These are phyloP conservation scores for Dryadomyces quercus-mongolicae DNA, from an alignment of 2,329 filamentous ascomycete genomes.

Conservation along the genomic window DNA sequence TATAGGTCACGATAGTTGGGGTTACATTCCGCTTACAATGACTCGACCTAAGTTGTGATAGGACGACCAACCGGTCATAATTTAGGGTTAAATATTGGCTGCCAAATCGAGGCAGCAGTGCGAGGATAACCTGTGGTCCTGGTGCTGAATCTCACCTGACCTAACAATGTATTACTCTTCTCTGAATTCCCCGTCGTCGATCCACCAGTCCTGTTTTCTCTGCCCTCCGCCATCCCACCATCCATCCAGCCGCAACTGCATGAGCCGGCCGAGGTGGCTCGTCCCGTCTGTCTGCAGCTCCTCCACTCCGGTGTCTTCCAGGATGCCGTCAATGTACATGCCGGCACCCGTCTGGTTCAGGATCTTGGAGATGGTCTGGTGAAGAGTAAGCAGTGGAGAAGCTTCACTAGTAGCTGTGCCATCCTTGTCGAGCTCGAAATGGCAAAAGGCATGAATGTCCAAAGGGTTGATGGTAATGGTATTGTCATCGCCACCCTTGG, in stretches of 20 bases:
- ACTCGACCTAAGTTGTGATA: no score
- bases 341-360: neutral
- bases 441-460: neutral
- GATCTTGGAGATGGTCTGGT: neutral
- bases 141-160: no score
- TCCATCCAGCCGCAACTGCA: slow-evolving; percentile 10
- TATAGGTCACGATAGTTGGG: no score
- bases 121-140: no score
- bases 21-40: no score
- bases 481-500: neutral
- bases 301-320: slow-evolving; percentile 3
- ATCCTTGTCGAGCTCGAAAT: neutral
- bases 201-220: neutral
- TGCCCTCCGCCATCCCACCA: slow-evolving; percentile 5
- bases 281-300: slow-evolving; percentile 3
- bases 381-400: slow-evolving; percentile 1
- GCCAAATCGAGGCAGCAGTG: no score
- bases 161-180: neutral
- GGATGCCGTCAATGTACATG: slow-evolving; percentile 1
- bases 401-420: accelerated
- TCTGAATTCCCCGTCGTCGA: neutral
- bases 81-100: no score
- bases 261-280: slow-evolving; percentile 3
- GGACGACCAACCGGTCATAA: no score
- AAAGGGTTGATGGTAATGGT: neutral